Evolutionary conservation across 345 rosid genomes (phyloP), one percentile per base, ranked within the genome.

Genomic region (Populus ilicifolia): DNA sequence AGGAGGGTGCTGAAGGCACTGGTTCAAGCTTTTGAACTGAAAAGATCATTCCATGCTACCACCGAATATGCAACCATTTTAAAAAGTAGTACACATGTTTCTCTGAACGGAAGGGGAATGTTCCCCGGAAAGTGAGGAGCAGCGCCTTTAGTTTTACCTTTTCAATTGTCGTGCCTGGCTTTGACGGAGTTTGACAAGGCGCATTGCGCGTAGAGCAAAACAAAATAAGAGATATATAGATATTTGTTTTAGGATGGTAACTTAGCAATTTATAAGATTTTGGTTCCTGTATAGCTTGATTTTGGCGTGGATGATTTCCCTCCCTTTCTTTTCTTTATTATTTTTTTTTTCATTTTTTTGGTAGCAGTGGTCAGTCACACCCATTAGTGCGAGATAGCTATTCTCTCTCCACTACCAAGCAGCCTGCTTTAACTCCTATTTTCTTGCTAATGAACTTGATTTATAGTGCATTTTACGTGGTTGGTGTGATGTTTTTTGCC

Each of bases 271-370:
- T 71, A 33, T 54, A 77, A 73, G 64, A 74, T 67, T 80, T 75
- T 68, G 68, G 72, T 48, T 69, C n/a, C 52, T 87, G 87, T 86
- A 84, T 77, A 87, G 87, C 74, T 72, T 77, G 69, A 64, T 69
- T 66, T 21, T 81, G 33, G 63, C 35, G 77, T 83, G 81, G 83
- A 78, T 74, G 64, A 29, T 30, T 73, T 8, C 56, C 48, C 30
- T 64, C 18, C 43, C 20, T 48, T 23, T 27, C 25, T 36, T 44
- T n/a, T 62, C 6, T 38, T 39, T 71, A 71, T 70, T 18, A 17
- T 72, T 5, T 73, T 71, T 12, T 27, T 43, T 61, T 33, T 18
- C 36, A 43, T 48, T 78, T 11, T 11, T 56, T 21, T 66, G 61
- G 50, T 81, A 71, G 71, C 41, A 20, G 62, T 44, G 52, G 41